Evolutionary conservation across 2,329 filamentous ascomycete species (phyloP).

Genomic region (Colletotrichum kahawae): DNA sequence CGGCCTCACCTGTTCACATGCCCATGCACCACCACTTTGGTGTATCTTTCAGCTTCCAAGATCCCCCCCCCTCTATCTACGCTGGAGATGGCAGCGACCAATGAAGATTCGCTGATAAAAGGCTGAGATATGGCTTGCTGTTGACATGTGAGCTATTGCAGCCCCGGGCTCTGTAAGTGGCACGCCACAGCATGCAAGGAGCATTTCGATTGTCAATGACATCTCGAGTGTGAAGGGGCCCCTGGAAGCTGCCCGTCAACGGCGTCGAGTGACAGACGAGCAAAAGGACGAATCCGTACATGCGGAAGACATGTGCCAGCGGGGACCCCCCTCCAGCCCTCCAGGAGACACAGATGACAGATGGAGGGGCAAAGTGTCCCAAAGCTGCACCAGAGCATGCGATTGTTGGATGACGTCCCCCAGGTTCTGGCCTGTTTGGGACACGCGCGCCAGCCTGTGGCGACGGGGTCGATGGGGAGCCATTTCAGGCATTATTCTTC

Average conservation of each 20-base stretch:
- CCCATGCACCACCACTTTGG: not conserved
- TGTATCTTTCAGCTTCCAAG: not conserved
- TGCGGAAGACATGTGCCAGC: constrained; percentile 19
- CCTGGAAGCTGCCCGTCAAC: not conserved
- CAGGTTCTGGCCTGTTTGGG: constrained; percentile 16
- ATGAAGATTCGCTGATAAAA: constrained; percentile 4
- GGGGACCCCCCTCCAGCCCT: not conserved
- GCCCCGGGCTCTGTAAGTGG: not conserved
- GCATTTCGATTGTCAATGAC: constrained; percentile 1
- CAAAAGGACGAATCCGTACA: not conserved
- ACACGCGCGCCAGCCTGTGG: not conserved
- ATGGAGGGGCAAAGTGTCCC: not conserved
- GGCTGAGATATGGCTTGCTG: not conserved
- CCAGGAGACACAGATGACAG: not conserved
- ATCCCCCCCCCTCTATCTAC: not conserved
- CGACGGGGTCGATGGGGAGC: not conserved
- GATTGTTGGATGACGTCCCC: constrained; percentile 16
- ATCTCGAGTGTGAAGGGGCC: not conserved
- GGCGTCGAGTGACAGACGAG: not conserved
- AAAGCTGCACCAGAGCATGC: constrained; percentile 2
- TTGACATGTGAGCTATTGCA: not conserved
- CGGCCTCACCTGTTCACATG: not conserved
- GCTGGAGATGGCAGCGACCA: not conserved
- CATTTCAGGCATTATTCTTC: constrained; percentile 12
- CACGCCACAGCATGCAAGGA: constrained; percentile 9